Percentiles rank a stretch among this genome's conserved stretches.
Evolutionary conservation across 208 protist genomes (phyloP).

Genomic region (Crithidia fasciculata): DNA sequence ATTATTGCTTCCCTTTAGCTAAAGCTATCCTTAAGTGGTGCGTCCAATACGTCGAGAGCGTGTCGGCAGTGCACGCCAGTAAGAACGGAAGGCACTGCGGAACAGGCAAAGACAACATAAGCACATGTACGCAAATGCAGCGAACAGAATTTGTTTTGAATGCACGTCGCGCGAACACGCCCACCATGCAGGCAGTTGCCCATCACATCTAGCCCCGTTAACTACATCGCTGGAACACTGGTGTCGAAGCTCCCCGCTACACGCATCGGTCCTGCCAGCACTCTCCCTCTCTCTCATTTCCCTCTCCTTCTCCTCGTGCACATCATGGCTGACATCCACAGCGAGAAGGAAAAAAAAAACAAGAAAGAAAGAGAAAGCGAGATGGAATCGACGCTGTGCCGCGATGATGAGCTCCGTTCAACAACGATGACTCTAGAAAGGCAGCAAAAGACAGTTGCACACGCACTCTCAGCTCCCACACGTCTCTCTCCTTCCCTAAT

Average conservation of each 20-base stretch:
- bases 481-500: slow-evolving; percentile 20
- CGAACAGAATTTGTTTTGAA: background rate
- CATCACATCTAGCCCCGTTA: slow-evolving; percentile 5
- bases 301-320: background rate
- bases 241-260: background rate
- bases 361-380: background rate
- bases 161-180: too few relatives aligned
- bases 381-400: background rate
- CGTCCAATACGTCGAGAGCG: too few relatives aligned
- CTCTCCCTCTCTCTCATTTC: background rate
- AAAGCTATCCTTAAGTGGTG: too few relatives aligned
- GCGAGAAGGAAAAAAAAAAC: background rate
- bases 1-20: too few relatives aligned
- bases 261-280: background rate
- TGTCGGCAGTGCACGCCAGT: too few relatives aligned
- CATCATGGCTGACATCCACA: background rate
- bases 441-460: background rate
- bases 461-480: too few relatives aligned
- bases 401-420: background rate
- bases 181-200: too few relatives aligned
- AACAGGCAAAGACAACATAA: too few relatives aligned
- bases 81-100: too few relatives aligned
- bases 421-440: slow-evolving; percentile 37
- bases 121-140: background rate
- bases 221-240: slow-evolving; percentile 39